phyloP scores from a whole-genome alignment of 495 filamentous ascomycete genomes.

The Haplographium delicatum region DNA sequence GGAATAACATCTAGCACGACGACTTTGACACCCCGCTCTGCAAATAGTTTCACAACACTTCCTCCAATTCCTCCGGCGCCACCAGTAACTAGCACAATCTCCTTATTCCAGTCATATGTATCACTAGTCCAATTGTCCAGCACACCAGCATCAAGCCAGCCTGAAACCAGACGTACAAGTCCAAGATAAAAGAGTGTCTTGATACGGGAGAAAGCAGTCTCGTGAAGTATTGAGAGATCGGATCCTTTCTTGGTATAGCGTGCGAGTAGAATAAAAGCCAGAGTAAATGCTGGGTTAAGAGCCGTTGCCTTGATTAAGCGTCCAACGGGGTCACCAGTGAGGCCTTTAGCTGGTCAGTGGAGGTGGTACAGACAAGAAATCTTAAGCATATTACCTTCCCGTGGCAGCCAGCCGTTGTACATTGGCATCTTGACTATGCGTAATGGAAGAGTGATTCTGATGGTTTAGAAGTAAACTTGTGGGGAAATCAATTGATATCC shows the following conservation, averaged over 20 bases:
- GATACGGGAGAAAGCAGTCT: slow-evolving; percentile 40
- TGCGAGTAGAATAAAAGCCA: slow-evolving; percentile 53
- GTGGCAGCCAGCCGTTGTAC: slow-evolving; percentile 42
- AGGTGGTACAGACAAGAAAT: background rate
- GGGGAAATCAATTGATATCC: background rate
- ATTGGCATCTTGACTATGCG: slow-evolving; percentile 39
- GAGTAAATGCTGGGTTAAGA: slow-evolving; percentile 54
- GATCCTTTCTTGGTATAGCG: slow-evolving; percentile 55
- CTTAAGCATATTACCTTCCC: slow-evolving; percentile 30
- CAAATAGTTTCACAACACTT: slow-evolving; percentile 54
- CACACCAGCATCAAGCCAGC: slow-evolving; percentile 45
- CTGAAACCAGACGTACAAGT: slow-evolving; percentile 40
- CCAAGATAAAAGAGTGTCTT: slow-evolving; percentile 44
- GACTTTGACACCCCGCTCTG: slow-evolving; percentile 52
- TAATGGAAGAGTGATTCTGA: background rate
- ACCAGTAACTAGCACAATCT: slow-evolving; percentile 68
- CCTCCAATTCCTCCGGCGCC: slow-evolving; percentile 66
- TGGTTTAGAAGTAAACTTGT: background rate
- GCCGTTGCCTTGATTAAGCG: slow-evolving; percentile 48
- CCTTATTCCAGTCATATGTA: slow-evolving; percentile 61
- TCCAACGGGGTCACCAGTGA: slow-evolving; percentile 55
- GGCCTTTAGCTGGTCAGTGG: slow-evolving; percentile 36
- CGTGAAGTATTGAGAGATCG: slow-evolving; percentile 43
- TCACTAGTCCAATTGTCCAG: slow-evolving; percentile 59
- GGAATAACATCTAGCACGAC: slow-evolving; percentile 66